phyloP scores from a whole-genome alignment of 2,329 filamentous ascomycete species.

The Gliomastix tumulicola region DNA sequence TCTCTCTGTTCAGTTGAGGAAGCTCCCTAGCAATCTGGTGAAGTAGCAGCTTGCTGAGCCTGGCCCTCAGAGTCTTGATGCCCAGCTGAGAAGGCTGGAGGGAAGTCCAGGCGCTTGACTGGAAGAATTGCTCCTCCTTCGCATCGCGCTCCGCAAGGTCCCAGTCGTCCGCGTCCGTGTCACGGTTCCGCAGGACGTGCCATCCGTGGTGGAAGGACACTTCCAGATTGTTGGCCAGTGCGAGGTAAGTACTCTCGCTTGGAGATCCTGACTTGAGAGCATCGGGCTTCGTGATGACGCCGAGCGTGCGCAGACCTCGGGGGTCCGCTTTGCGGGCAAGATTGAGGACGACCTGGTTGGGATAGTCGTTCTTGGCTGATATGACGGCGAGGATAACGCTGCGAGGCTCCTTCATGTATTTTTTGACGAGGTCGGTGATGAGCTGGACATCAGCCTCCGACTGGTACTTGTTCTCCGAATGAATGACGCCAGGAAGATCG shows the following conservation, averaged over 20 bases:
- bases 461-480: slow-evolving; percentile 36
- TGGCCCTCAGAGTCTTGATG: slow-evolving; percentile 35
- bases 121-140: slow-evolving; percentile 36
- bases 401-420: slow-evolving; percentile 48
- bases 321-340: slow-evolving; percentile 22
- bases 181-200: slow-evolving; percentile 43
- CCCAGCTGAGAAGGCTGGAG: slow-evolving; percentile 32
- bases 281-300: slow-evolving; percentile 54
- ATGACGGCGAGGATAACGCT: slow-evolving; percentile 56
- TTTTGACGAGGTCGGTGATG: slow-evolving; percentile 29
- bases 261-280: slow-evolving; percentile 19
- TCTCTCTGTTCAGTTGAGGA: slow-evolving; percentile 34
- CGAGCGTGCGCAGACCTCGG: slow-evolving; percentile 35
- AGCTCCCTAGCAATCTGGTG: slow-evolving; percentile 38
- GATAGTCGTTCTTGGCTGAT: slow-evolving; percentile 48
- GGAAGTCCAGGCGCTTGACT: slow-evolving; percentile 26
- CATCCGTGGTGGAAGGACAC: slow-evolving; percentile 42
- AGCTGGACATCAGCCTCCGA: slow-evolving; percentile 23
- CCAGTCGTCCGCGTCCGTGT: slow-evolving; percentile 23
- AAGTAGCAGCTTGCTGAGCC: slow-evolving; percentile 43
- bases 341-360: slow-evolving; percentile 50
- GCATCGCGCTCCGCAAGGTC: slow-evolving; percentile 25
- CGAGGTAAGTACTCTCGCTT: slow-evolving; percentile 28
- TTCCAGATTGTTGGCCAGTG: slow-evolving; percentile 36
- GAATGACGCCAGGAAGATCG: slow-evolving; percentile 51